Conservation (phyloP, 2,329 filamentous ascomycete genomes). For the Sphaerulina musiva region DNA sequence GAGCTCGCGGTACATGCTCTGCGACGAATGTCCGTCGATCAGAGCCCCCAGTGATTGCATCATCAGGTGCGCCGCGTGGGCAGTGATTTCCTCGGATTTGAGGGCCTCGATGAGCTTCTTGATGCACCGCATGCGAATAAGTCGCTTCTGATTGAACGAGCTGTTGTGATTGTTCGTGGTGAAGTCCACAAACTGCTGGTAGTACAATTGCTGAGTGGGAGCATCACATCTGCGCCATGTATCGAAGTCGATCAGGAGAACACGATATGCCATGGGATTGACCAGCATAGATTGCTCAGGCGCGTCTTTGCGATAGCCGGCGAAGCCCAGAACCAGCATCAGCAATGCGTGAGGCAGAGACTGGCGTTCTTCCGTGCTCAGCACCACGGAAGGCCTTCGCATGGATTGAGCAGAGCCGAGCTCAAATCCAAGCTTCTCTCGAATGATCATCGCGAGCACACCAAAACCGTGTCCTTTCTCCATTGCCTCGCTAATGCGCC, state of each 20-base stretch:
- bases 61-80: slow-evolving; percentile 68
- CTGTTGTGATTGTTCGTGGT: slow-evolving; percentile 84
- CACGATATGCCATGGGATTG: slow-evolving; percentile 88
- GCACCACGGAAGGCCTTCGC: slow-evolving; percentile 19
- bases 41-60: slow-evolving; percentile 72
- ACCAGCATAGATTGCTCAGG: slow-evolving; percentile 87
- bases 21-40: slow-evolving; percentile 71
- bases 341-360: slow-evolving; percentile 57
- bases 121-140: slow-evolving; percentile 86
- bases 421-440: slow-evolving; percentile 67
- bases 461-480: slow-evolving; percentile 92
- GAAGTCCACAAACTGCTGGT: slow-evolving; percentile 84
- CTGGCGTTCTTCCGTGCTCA: slow-evolving; percentile 43
- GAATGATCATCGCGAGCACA: slow-evolving; percentile 73
- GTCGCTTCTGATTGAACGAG: slow-evolving; percentile 80
- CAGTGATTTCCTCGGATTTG: slow-evolving; percentile 72
- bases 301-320: slow-evolving; percentile 75
- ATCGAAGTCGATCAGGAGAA: slow-evolving; percentile 85
- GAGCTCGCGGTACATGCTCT: slow-evolving; percentile 77
- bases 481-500: slow-evolving; percentile 98
- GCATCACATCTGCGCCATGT: slow-evolving; percentile 78
- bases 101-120: slow-evolving; percentile 84
- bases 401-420: slow-evolving; percentile 22
- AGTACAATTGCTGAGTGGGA: slow-evolving; percentile 80
- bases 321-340: slow-evolving; percentile 71